Percentiles rank a stretch among this genome's conserved stretches.
These are phyloP conservation scores for Myriangium duriaei DNA, from an alignment of 2,329 filamentous ascomycete species.

Conservation along the genomic window DNA sequence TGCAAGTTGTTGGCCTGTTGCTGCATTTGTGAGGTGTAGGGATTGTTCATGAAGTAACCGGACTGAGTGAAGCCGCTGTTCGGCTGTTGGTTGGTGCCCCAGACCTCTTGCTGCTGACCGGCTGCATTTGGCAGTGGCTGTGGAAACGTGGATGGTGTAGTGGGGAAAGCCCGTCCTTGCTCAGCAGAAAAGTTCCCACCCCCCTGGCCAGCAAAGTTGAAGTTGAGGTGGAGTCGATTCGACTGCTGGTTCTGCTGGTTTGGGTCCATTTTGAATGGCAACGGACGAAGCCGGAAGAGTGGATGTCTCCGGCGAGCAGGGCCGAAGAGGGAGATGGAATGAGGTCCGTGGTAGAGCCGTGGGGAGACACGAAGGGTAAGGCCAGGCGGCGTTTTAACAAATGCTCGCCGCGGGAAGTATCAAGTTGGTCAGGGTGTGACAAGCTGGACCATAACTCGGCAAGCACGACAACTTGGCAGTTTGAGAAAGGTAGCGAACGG, in stretches of 20 bases:
- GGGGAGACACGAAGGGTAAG: too few species aligned
- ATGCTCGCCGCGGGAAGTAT: too few species aligned
- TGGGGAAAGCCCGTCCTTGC: constrained; percentile 37
- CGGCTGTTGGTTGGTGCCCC: constrained; percentile 35
- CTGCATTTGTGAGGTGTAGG: constrained; percentile 26
- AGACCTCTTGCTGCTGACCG: constrained; percentile 46
- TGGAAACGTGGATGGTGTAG: constrained; percentile 90
- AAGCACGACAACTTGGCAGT: too few species aligned
- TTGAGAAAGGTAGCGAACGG: too few species aligned
- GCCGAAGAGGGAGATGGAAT: not conserved
- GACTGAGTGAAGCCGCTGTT: constrained; percentile 29
- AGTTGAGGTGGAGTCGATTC: constrained; percentile 41
- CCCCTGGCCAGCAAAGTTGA: constrained; percentile 33
- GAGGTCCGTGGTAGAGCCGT: not conserved
- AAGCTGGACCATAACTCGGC: too few species aligned
- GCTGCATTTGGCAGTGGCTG: constrained; percentile 59
- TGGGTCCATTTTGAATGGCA: not conserved
- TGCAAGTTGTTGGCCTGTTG: constrained; percentile 16
- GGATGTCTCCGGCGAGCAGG: not conserved
- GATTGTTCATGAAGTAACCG: constrained; percentile 40
- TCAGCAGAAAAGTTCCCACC: constrained; percentile 31
- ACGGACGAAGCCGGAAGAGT: not conserved
- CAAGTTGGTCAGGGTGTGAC: too few species aligned
- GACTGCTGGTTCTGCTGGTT: constrained; percentile 21
- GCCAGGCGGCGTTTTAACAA: not conserved